phyloP scores from a whole-genome alignment of 495 filamentous ascomycete genomes.

The Apodospora peruviana region DNA sequence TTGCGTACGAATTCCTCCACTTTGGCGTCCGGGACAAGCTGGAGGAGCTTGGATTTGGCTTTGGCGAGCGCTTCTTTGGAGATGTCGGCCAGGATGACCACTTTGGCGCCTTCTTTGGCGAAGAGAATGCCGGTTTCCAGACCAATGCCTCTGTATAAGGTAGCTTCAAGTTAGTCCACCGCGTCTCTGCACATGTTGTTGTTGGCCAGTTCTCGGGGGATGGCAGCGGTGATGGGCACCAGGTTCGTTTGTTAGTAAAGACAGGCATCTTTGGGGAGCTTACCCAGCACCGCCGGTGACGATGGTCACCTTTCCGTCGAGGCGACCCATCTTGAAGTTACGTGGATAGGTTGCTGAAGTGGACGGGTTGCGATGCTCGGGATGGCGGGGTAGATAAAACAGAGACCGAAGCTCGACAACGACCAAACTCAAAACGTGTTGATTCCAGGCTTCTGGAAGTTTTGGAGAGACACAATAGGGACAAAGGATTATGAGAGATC shows the following conservation, averaged over 20 bases:
- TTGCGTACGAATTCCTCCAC: conserved; percentile 52
- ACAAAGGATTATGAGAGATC: too few relatives aligned
- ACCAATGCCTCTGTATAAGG: conserved; percentile 70
- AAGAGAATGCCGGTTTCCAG: conserved; percentile 94
- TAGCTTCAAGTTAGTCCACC: not conserved
- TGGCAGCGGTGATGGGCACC: not conserved
- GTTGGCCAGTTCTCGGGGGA: not conserved
- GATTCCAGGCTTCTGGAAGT: not conserved
- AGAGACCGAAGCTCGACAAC: not conserved
- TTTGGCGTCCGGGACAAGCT: conserved; percentile 58
- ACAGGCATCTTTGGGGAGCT: conserved; percentile 20
- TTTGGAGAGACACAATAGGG: not conserved
- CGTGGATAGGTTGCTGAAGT: not conserved
- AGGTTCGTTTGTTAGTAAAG: not conserved
- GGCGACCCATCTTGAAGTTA: conserved; percentile 41
- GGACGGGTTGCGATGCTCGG: conserved; percentile 1
- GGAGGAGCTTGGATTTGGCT: conserved; percentile 62
- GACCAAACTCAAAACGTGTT: not conserved
- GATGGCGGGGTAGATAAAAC: conserved; percentile 5
- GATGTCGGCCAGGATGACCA: conserved; percentile 81
- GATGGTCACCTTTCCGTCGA: conserved; percentile 88
- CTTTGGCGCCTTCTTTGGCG: conserved; percentile 78
- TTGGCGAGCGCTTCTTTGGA: conserved; percentile 53
- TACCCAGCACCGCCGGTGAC: conserved; percentile 92
- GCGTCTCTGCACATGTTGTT: not conserved